Conservation (phyloP, 768 basidiomycete genomes). For the Glaciozyma martinii region DNA sequence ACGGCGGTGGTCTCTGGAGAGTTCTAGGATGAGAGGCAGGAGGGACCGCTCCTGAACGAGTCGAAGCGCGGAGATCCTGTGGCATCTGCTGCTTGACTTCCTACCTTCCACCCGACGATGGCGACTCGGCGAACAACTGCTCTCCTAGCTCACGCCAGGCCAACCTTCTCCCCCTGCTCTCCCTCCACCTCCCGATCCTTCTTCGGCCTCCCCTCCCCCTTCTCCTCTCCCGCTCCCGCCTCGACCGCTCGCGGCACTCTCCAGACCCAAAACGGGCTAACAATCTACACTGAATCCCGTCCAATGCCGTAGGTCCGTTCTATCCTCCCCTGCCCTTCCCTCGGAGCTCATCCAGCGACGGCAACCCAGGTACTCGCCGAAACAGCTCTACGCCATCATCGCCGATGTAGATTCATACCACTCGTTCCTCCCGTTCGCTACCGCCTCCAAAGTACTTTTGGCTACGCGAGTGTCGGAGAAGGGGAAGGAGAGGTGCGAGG, state of each 20-base stretch:
- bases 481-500: background rate
- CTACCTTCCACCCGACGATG: no score
- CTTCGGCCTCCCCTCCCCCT: no score
- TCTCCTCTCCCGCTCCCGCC: background rate
- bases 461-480: background rate
- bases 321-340: background rate
- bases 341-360: background rate
- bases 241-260: background rate
- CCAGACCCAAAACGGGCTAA: no score
- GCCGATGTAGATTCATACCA: constrained; percentile 79
- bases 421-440: constrained; percentile 82
- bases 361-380: constrained; percentile 50
- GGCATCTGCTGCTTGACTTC: no score
- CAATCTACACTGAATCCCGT: background rate
- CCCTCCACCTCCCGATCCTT: background rate
- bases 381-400: constrained; percentile 75
- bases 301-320: background rate
- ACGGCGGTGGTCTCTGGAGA: no score
- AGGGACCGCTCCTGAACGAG: no score
- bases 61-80: no score
- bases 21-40: no score
- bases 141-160: no score
- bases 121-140: no score
- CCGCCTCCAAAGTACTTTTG: constrained; percentile 56
- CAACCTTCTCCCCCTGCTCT: constrained; percentile 2